Evolutionary conservation across 768 basidiomycete species (phyloP).

Genomic region (Lactifluus hygrophoroides): DNA sequence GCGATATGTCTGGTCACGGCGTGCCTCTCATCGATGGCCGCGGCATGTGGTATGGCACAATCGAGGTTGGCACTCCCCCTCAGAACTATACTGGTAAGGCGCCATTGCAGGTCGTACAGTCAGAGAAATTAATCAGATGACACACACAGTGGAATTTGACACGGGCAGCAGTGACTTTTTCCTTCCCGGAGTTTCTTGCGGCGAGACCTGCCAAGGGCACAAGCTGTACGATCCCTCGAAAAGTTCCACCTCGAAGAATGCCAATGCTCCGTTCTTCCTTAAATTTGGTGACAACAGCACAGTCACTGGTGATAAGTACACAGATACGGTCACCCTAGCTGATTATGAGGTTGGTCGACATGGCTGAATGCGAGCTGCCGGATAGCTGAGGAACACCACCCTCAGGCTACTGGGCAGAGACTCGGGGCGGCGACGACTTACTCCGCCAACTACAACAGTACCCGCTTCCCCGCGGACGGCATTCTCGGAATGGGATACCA

Average conservation of each 20-base stretch:
- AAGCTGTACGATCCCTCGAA: background rate
- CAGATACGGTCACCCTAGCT: constrained; percentile 35
- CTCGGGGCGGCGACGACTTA: constrained; percentile 37
- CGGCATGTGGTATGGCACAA: constrained; percentile 11
- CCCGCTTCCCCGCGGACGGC: constrained; percentile 32
- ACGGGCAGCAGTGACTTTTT: constrained; percentile 27
- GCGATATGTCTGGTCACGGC: background rate
- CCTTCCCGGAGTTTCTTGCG: constrained; percentile 28
- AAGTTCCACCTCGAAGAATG: constrained; percentile 20
- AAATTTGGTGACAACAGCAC: constrained; percentile 34
- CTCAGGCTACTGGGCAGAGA: constrained; percentile 32
- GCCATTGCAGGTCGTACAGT: background rate
- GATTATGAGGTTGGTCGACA: constrained; percentile 21
- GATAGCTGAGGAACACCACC: background rate
- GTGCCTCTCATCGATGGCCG: background rate
- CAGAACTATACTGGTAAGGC: constrained; percentile 2
- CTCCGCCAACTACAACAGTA: constrained; percentile 24
- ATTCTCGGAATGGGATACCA: constrained; percentile 33
- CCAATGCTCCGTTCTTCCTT: constrained; percentile 28
- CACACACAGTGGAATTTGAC: constrained; percentile 32
- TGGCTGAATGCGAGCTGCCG: background rate
- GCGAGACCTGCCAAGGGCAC: constrained; percentile 22
- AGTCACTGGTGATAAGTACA: constrained; percentile 33
- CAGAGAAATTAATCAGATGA: background rate
- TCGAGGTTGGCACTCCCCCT: constrained; percentile 14